Evolutionary conservation across 1,284 basidiomycete species (phyloP), one percentile per base, ranked within the genome.

Genomic region (Boletus mariae): DNA sequence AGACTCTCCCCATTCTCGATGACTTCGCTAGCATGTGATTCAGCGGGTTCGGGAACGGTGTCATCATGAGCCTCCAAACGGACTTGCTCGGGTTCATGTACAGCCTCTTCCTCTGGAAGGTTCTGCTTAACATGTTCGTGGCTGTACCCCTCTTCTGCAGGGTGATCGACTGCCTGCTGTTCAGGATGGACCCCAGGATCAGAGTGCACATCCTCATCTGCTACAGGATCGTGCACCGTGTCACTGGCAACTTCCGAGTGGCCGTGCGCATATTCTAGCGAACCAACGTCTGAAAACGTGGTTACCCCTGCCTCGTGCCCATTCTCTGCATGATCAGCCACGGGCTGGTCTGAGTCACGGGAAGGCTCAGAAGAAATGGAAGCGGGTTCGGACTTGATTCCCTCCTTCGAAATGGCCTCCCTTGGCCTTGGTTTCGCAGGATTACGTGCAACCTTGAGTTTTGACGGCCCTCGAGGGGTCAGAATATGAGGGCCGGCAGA

Each of bases 281-380:
- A 45, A 45, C 34, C 53, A 45, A 25, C 46, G 3, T 64, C 58
- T 28, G 56, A 59, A 26, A 54, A 26, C 13, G 56, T 43, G 7
- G 41, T 35, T 17, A 38, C 29, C 45, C 52, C 64, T 45, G 42
- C 34, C 5, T 45, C 59, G 8, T 61, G 63, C 7, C 59, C 65
- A 32, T 65, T 70, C 59, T 58, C 65, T 32, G 40, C 42, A 37
- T 45, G 59, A 61, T 57, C 57, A 46, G 20, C 52, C 47, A 45
- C 63, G 11, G 37, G 51, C 23, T 25, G 53, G 7, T 61, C 55
- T 29, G 49, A 54, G 25, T 51, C 54, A 29, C 13, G 48, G 17
- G 53, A 51, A 17, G 52, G 61, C 31, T 68, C 56, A 11, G 62
- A 53, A 25, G 55, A 51, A 46, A 52, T 34, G 15, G 59, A 57